Evolutionary conservation across 768 basidiomycete species (phyloP), one percentile per base, ranked within the genome.

Genomic region (Sarcodon aspratus): DNA sequence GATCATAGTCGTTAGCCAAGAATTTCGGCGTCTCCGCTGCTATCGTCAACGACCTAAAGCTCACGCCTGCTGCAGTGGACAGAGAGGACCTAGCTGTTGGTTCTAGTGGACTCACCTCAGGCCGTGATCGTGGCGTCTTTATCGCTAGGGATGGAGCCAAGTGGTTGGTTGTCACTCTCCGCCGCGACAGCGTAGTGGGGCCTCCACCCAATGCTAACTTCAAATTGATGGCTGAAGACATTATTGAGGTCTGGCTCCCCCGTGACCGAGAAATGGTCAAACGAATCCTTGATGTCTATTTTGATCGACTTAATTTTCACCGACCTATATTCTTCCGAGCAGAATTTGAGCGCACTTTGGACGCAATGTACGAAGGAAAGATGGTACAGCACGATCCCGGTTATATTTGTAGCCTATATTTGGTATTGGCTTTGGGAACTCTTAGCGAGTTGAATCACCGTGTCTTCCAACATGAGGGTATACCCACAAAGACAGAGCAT

Each of bases 391-490:
- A 78, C 53, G 88, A 91, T 58, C 83, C 85, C 10, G 89, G 89
- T 15, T 86, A 78, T 62, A 58, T 92, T 5, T 90, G 85, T 64
- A 79, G 81, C 61, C 61, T 85, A 50, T 90, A 91, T 60, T 69
- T 91, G 27, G 67, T 91, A 36, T 65, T 91, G 46, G 88, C 85
- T 0, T 73, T 92, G 1, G 88, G 88, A 3, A 89, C 89, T 1
- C 71, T 91, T 54, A 83, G 81, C 65, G 85, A 90, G 56, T 73
- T 89, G 54, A 89, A 87, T 58, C 78, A 86, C 56, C 80, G 77
- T 50, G 79, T 76, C 1, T 63, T 70, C 43, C 75, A 81, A 38
- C 67, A 72, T 37, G 69, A 73, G 44, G 68, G 69, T 11, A 56
- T 61, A 36, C 59, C 65, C 27, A 55, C 63, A 7, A 54, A 61